phyloP scores from a whole-genome alignment of 75 land plant species.

The Selaginella tamariscina region DNA sequence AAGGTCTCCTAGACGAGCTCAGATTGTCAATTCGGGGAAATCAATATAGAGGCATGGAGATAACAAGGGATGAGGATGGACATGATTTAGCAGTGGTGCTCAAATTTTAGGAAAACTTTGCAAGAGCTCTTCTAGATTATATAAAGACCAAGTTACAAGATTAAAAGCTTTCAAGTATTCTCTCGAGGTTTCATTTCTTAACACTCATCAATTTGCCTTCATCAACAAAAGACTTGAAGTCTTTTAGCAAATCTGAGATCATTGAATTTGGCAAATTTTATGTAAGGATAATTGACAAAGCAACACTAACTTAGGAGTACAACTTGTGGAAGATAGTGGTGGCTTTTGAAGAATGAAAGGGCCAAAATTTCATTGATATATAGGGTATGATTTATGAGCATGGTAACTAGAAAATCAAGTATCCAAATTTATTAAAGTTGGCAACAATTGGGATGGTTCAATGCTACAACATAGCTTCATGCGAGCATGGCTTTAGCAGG shows the following conservation, averaged over 20 bases:
- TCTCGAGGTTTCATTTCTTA: background rate
- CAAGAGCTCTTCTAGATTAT: too few relatives aligned
- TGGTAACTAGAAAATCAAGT: background rate
- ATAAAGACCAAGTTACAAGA: too few relatives aligned
- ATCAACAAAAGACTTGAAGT: background rate
- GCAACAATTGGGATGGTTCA: background rate
- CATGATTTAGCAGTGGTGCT: too few relatives aligned
- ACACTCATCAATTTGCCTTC: background rate
- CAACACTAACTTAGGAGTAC: background rate
- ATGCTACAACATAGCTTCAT: background rate
- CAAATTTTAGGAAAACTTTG: too few relatives aligned
- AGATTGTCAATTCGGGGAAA: background rate
- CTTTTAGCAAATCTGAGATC: too few relatives aligned
- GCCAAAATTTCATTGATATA: background rate
- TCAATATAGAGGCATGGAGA: background rate
- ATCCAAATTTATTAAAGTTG: background rate
- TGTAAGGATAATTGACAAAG: background rate
- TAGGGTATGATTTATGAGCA: background rate
- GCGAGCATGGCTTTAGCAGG: too few relatives aligned
- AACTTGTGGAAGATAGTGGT: background rate
- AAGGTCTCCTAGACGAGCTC: background rate
- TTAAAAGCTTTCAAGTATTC: background rate
- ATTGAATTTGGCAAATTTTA: background rate
- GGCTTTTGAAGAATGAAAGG: too few relatives aligned
- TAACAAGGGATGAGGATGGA: background rate